Evolutionary conservation across 768 basidiomycete genomes (phyloP), one percentile per base, ranked within the genome.

Genomic region (Floccularia luteovirens): DNA sequence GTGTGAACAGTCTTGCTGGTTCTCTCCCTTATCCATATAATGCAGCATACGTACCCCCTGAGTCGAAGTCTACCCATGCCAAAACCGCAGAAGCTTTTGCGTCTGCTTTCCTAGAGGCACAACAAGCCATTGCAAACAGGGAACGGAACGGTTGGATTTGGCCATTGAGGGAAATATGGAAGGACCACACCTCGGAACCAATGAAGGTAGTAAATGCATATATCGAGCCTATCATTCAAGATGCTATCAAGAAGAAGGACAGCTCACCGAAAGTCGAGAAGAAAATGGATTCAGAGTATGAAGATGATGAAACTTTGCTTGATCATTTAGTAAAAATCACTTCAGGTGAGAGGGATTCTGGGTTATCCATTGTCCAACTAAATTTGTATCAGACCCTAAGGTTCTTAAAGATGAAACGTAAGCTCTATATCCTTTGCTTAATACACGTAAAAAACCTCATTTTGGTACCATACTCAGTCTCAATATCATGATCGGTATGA

Each of bases 291-390:
- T 45, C 56, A 1, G 61, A 66, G 27, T 43, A 52, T 10, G 57
- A 48, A 1, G 72, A 76, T 11, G 65, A 66, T 4, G 67, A 62
- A 31, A 76, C 75, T 0, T 57, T 80, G 28, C 58, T 81, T 22
- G 77, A 78, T 46, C 70, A 79, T 55, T 54, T 82, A 32, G 70
- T 79, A 23, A 60, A 63, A 19, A 50, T 68, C 31, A 76, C 78
- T 3, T 61, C 62, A 13, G 69, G 70, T 56, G 52, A 56, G 67
- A 45, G 27, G 27, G 27, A 28, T 4, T 41, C 13, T 19, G 24
- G 27, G 3, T 10, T 5, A 19, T 4, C 6, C 16, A 5, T 36
- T 17, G 12, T 22, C 6, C 3, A 5, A n/a, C 23, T 16, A 10
- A 30, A 14, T 23, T 14, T 25, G 2, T 33, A 12, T 12, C 34